Conservation (phyloP, 2,329 filamentous ascomycete species). For the Thielaviopsis euricoi region DNA sequence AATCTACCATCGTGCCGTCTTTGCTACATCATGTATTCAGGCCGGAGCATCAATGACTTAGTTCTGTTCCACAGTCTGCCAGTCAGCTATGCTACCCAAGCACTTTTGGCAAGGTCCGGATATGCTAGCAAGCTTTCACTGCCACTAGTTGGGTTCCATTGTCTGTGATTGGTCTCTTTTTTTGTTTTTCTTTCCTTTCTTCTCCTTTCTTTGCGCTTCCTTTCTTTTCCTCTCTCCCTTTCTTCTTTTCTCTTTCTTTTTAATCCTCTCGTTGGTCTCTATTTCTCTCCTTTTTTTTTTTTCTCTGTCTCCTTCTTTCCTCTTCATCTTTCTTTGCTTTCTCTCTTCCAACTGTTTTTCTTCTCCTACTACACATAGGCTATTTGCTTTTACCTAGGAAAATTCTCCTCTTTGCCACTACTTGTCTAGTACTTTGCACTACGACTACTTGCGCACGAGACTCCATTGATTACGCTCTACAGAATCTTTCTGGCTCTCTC, state of each 20-base stretch:
- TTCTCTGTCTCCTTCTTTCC: background rate
- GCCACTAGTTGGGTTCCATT: background rate
- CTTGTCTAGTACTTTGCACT: background rate
- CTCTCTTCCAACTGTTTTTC: background rate
- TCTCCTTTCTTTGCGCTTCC: background rate
- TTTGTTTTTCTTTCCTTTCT: background rate
- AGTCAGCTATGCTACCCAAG: background rate
- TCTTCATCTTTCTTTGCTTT: background rate
- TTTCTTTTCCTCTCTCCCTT: background rate
- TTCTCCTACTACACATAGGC: background rate
- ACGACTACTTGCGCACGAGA: background rate
- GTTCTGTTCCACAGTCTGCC: background rate
- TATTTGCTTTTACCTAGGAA: background rate
- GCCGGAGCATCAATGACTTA: background rate
- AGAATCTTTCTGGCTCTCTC: background rate
- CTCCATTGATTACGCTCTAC: no score
- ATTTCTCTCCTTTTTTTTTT: background rate
- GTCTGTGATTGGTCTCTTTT: background rate
- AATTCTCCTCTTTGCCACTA: background rate
- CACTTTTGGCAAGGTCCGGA: background rate
- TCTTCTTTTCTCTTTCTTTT: no score
- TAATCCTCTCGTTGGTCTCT: no score
- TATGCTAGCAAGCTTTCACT: no score
- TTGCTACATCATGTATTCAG: background rate
- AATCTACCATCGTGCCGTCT: no score